phyloP scores from a whole-genome alignment of 2,329 filamentous ascomycete genomes.

The Colletotrichum shisoi region DNA sequence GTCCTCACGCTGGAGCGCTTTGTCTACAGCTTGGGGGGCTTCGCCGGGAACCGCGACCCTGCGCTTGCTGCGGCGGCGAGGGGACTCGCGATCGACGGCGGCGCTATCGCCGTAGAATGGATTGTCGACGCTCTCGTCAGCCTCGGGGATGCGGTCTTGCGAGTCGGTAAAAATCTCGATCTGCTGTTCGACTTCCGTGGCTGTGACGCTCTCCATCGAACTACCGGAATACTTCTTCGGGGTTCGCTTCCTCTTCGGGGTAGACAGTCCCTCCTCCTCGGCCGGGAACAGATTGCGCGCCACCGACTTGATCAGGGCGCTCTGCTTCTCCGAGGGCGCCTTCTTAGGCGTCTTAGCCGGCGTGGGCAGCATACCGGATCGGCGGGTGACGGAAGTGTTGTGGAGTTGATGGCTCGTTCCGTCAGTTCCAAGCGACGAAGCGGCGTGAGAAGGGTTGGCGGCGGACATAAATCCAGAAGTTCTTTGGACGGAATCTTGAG shows the following conservation, averaged over 20 bases:
- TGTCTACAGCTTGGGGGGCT: slow-evolving; percentile 66
- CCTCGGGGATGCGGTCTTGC: slow-evolving; percentile 76
- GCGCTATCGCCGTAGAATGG: slow-evolving; percentile 69
- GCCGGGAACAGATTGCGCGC: slow-evolving; percentile 70
- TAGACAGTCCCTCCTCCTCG: slow-evolving; percentile 64
- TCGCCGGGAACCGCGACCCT: slow-evolving; percentile 64
- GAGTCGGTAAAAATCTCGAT: slow-evolving; percentile 82
- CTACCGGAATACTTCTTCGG: slow-evolving; percentile 65
- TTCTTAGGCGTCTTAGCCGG: slow-evolving; percentile 80
- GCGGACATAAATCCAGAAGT: slow-evolving; percentile 56
- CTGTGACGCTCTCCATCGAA: slow-evolving; percentile 65
- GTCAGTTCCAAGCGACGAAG: slow-evolving; percentile 52
- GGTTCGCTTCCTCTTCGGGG: slow-evolving; percentile 64
- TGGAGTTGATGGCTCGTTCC: slow-evolving; percentile 40
- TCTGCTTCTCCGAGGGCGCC: slow-evolving; percentile 60
- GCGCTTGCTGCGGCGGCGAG: slow-evolving; percentile 63
- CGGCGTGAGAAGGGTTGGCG: slow-evolving; percentile 54
- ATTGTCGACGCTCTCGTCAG: slow-evolving; percentile 72
- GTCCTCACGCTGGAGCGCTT: slow-evolving; percentile 70
- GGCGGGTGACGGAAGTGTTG: slow-evolving; percentile 46
- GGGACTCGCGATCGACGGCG: slow-evolving; percentile 51
- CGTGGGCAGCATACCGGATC: slow-evolving; percentile 72
- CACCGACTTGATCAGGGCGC: slow-evolving; percentile 61
- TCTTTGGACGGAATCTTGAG: slow-evolving; percentile 58
- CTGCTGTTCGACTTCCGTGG: slow-evolving; percentile 63